Base-by-base conservation (phyloP, 2,329 filamentous ascomycete species). In the Xylaria hypoxylon region DNA sequence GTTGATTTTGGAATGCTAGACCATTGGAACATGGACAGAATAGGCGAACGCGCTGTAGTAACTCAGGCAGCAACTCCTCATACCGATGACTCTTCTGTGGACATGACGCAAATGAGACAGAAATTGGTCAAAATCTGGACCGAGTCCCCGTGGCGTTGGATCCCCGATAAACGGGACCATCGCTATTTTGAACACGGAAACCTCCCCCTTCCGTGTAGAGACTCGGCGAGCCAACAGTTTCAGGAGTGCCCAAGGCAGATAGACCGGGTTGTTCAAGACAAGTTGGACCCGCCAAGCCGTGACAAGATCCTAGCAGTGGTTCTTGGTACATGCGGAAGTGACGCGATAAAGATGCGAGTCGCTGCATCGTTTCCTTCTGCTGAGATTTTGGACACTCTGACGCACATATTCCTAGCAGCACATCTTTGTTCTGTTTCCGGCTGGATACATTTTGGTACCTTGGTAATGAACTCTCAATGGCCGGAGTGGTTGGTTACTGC, bases 231-330 rank as follows among this genome's bases (percentile, higher is more conserved):
- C 38, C 74, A 79, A 5, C 77, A 80, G 38, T 77, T 83, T 19
- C 79, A 82, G 45, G 78, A 80, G 52, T 77, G 77, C 53, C 72
- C 77, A 48, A 78, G 77, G 66, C 75, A 76, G 28, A 68, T 81
- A 19, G 77, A 81, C 68, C 78, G 80, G 52, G 78, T 84, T 13
- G 72, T 83, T 45, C 73, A 77, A 2, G 82, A 85, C 47, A 82
- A 78, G 50, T 71, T 87, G 19, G 80, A 84, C 31, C 74, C 79
- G 26, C 78, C 83, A 5, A 82, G 80, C 22, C 84, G 89, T 3
- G 90, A 93, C 75, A 84, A 84, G 52, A 84, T 92, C 1, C 79
- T 93, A 62, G 88, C 86, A 11, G 83, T 92, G 64, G 85, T 92
- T 1, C 79, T 92, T 40, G 82, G 84, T 56, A 87, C 85, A 3